A percentile compares a stretch with the other conserved stretches of the same genome.
Conservation (phyloP, 2,329 filamentous ascomycete genomes). For the Hymenoscyphus albidus region DNA sequence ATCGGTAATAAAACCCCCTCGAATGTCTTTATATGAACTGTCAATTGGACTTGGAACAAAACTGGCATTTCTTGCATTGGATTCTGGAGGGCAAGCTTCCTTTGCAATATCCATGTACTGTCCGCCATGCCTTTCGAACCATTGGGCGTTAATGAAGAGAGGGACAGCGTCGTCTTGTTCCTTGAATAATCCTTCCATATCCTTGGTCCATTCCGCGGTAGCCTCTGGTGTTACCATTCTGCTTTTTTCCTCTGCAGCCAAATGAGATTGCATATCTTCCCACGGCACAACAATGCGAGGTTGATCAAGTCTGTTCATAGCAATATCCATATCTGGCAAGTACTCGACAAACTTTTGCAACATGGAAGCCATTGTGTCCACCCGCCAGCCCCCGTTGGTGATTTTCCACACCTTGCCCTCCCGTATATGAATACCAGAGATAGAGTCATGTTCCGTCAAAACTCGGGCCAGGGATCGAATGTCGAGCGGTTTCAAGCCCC, state of each 20-base stretch:
- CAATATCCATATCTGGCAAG: constrained; percentile 63
- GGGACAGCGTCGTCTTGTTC: constrained; percentile 20
- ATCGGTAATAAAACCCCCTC: constrained; percentile 52
- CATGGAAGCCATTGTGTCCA: constrained; percentile 39
- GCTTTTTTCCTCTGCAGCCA: constrained; percentile 45
- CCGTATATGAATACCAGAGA: constrained; percentile 33
- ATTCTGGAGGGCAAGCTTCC: constrained; percentile 53
- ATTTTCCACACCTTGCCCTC: constrained; percentile 35
- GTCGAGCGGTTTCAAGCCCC: constrained; percentile 41
- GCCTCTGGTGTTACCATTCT: constrained; percentile 43
- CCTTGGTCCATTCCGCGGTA: constrained; percentile 42
- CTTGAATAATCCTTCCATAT: constrained; percentile 35
- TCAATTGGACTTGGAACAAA: constrained; percentile 36
- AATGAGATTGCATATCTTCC: constrained; percentile 50
- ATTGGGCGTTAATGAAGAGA: constrained; percentile 23
- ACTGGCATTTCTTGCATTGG: constrained; percentile 41
- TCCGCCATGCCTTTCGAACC: constrained; percentile 37
- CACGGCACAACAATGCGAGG: constrained; percentile 58
- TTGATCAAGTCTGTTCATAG: constrained; percentile 63
- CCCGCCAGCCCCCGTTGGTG: constrained; percentile 39
- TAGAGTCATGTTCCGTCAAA: constrained; percentile 31
- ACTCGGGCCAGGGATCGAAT: constrained; percentile 42
- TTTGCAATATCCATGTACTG: constrained; percentile 58
- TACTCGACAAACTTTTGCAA: constrained; percentile 43
- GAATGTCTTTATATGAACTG: constrained; percentile 40